Conservation (phyloP, 129 eudicot genomes). For the Chrysanthemum makinoi region DNA sequence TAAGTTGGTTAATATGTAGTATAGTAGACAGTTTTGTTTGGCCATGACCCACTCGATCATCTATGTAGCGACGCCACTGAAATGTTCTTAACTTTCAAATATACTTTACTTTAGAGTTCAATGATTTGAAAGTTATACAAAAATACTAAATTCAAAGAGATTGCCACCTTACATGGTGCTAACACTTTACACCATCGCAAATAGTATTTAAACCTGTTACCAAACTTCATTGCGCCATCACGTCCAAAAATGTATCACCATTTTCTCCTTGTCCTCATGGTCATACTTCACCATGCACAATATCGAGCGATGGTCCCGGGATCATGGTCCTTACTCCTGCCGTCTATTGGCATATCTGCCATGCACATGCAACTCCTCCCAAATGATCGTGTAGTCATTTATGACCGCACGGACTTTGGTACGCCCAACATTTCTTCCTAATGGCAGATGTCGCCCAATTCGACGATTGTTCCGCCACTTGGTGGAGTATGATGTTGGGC, state of each 20-base stretch:
- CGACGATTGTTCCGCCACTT: slow-evolving; percentile 83
- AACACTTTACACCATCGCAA: slow-evolving; percentile 17
- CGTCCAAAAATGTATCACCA: background rate
- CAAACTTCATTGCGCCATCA: slow-evolving; percentile 18
- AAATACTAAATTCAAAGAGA: background rate
- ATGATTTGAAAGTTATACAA: background rate
- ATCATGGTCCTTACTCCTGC: slow-evolving; percentile 55
- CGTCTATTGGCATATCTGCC: slow-evolving; percentile 70
- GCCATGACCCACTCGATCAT: no score
- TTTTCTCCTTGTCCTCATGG: slow-evolving; percentile 3
- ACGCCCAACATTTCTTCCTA: slow-evolving; percentile 62
- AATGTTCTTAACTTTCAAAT: background rate
- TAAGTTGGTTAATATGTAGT: no score
- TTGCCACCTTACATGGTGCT: slow-evolving; percentile 3
- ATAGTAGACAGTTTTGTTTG: no score
- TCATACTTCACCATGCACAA: slow-evolving; percentile 18
- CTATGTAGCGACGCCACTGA: background rate
- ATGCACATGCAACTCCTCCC: slow-evolving; percentile 96
- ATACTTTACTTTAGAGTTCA: background rate
- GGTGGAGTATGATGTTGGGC: slow-evolving; percentile 54
- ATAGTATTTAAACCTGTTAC: slow-evolving; percentile 20
- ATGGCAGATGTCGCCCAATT: slow-evolving; percentile 54
- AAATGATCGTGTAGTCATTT: slow-evolving; percentile 69
- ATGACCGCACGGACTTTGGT: slow-evolving; percentile 85
- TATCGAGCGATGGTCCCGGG: slow-evolving; percentile 40